These are phyloP conservation scores for Populus trichocarpa DNA, from an alignment of 441 rosid species.

Conservation along the genomic window DNA sequence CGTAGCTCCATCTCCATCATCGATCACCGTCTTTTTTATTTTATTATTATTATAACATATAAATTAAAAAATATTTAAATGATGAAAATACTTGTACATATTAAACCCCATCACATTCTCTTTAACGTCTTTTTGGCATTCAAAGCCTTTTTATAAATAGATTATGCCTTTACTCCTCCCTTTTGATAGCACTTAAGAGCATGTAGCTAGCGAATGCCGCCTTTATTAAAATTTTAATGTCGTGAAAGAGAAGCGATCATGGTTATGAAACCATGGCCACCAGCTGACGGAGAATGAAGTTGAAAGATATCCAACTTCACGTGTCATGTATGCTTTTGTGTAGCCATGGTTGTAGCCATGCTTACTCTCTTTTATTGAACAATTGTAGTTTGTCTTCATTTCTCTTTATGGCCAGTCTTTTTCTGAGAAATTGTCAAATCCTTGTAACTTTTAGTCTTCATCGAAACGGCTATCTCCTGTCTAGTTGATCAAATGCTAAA, in stretches of 20 bases:
- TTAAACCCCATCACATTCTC: not conserved
- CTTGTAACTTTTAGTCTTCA: not conserved
- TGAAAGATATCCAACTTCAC: not conserved
- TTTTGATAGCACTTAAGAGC: not conserved
- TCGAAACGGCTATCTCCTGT: not conserved
- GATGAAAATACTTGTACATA: not conserved
- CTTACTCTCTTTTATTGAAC: not conserved
- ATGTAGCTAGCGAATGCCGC: not conserved
- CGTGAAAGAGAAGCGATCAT: not conserved
- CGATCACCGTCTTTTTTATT: not conserved
- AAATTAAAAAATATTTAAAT: not conserved
- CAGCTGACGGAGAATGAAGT: not conserved
- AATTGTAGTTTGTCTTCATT: too few relatives aligned
- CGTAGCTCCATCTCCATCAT: too few relatives aligned
- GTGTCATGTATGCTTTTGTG: not conserved
- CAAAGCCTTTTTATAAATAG: not conserved
- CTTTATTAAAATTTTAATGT: not conserved
- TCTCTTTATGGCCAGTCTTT: not conserved
- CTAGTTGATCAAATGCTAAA: not conserved
- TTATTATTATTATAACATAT: not conserved
- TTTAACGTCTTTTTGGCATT: not conserved
- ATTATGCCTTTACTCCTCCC: not conserved
- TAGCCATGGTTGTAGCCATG: not conserved
- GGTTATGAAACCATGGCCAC: not conserved
- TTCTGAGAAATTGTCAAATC: not conserved